Evolutionary conservation across 305 asterid genomes (phyloP), one percentile per base, ranked within the genome.

Genomic region (Fraxinus xanthoxyloides): DNA sequence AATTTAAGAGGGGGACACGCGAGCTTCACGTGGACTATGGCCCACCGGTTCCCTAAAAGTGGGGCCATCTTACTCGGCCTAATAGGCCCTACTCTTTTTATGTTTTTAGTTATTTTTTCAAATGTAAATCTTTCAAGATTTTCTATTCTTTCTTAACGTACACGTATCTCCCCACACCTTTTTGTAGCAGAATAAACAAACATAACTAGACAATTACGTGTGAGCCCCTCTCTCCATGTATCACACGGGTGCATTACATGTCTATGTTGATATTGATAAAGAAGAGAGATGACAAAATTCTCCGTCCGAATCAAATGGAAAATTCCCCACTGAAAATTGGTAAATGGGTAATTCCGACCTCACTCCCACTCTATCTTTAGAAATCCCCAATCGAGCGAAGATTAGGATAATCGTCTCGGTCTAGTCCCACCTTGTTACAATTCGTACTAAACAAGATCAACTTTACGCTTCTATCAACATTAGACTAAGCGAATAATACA

Each of bases 11-110:
- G 80, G 82, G 70, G 69, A 63, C 54, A 81, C 81, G 80, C 38
- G 85, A 84, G 69, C 78, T 73, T 76, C 88, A 86, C 89, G 87
- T 88, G 89, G 84, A 65, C 35, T 61, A 77, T 87, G 91, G 73
- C 90, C 90, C 89, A 89, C 91, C 81, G 75, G 85, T 82, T 82
- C 84, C 84, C 86, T 75, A 26, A 83, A 83, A 82, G 82, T 82
- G 67, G 82, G 77, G 85, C 79, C 87, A 83, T 63, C 75, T 83
- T 85, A 86, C 85, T 72, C 26, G 13, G 75, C 59, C 78, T 43
- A 2, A 38, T 38, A 48, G 7, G 77, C 34, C 72, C 6, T 63
- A 63, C 10, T 61, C 72, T 61, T 23, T 7, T 21, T 21, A 19
- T 21, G 2, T 21, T 23, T 8, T 61, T 9, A 24, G 23, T 23